A percentile compares a stretch with the other conserved stretches of the same genome.
phyloP scores from a whole-genome alignment of 2,329 filamentous ascomycete species.

The Monosporascus sp. region DNA sequence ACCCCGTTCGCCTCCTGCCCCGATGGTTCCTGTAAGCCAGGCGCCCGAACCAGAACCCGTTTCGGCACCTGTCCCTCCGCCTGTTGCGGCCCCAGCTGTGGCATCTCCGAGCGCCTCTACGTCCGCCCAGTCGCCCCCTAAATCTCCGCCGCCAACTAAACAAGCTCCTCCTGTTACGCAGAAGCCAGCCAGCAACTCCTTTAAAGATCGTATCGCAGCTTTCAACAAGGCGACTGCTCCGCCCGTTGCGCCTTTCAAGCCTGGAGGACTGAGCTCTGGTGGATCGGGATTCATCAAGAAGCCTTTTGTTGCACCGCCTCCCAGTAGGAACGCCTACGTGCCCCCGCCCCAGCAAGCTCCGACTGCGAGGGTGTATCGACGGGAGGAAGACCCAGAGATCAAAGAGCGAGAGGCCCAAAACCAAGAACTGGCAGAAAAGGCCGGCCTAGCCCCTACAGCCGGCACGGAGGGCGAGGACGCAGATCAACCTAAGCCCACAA shows the following conservation, averaged over 20 bases:
- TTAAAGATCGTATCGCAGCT: conserved; percentile 92
- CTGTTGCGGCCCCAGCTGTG: conserved; percentile 23
- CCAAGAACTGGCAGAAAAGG: conserved; percentile 60
- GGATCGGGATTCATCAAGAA: conserved; percentile 82
- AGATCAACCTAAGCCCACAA: conserved; percentile 85
- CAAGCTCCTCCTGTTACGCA: conserved; percentile 63
- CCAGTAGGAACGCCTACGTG: conserved; percentile 85
- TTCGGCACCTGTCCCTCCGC: conserved; percentile 27
- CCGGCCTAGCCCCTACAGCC: conserved; percentile 48
- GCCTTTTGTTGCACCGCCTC: conserved; percentile 91
- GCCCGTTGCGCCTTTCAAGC: conserved; percentile 86
- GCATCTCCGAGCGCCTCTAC: conserved; percentile 22
- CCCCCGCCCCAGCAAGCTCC: conserved; percentile 68
- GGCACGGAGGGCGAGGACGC: conserved; percentile 51
- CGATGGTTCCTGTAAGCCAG: conserved; percentile 25
- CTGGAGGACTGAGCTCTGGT: conserved; percentile 54
- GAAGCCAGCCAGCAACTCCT: conserved; percentile 72
- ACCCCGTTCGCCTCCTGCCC: conserved; percentile 23
- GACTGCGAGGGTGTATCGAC: conserved; percentile 69
- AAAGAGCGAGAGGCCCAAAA: conserved; percentile 61
- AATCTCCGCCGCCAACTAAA: conserved; percentile 36
- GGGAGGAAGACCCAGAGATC: conserved; percentile 79
- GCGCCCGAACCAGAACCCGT: conserved; percentile 32
- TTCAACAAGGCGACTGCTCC: conserved; percentile 89
- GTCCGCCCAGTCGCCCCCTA: conserved; percentile 33